Conservation (phyloP, 2,329 filamentous ascomycete species). For the Cladosporium sp. region DNA sequence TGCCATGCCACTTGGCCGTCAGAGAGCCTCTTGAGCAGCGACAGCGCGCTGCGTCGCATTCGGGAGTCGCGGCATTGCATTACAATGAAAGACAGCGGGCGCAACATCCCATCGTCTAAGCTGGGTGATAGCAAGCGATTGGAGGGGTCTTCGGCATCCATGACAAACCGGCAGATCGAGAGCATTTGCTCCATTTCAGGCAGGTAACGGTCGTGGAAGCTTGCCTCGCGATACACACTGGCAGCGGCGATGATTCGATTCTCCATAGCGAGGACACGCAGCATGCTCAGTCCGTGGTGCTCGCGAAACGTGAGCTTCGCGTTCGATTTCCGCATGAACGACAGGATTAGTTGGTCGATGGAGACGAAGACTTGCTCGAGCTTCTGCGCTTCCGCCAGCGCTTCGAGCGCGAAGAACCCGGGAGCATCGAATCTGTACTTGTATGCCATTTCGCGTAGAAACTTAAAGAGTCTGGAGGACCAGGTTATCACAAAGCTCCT, state of each 20-base stretch:
- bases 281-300: slow-evolving; percentile 28
- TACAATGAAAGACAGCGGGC: slow-evolving; percentile 26
- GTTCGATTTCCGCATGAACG: slow-evolving; percentile 28
- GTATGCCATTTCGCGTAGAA: slow-evolving; percentile 26
- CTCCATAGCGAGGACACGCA: slow-evolving; percentile 26
- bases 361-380: slow-evolving; percentile 22
- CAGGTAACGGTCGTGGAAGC: slow-evolving; percentile 24
- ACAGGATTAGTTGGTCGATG: slow-evolving; percentile 25
- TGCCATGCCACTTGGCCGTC: slow-evolving; percentile 26
- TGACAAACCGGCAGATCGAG: slow-evolving; percentile 26
- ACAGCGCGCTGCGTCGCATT: slow-evolving; percentile 24
- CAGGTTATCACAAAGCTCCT: slow-evolving; percentile 27
- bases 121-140: slow-evolving; percentile 25
- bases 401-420: slow-evolving; percentile 26
- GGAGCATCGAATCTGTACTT: slow-evolving; percentile 22
- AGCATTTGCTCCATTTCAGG: slow-evolving; percentile 29
- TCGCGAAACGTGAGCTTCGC: slow-evolving; percentile 24
- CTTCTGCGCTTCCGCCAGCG: slow-evolving; percentile 24
- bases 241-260: slow-evolving; percentile 26
- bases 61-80: slow-evolving; percentile 28
- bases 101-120: slow-evolving; percentile 29
- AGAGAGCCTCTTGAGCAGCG: slow-evolving; percentile 22
- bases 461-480: slow-evolving; percentile 27
- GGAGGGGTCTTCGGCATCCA: slow-evolving; percentile 26
- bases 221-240: slow-evolving; percentile 25